Conservation (phyloP, 352 stramenopile species). For the Phytophthora fragariaefolia region DNA sequence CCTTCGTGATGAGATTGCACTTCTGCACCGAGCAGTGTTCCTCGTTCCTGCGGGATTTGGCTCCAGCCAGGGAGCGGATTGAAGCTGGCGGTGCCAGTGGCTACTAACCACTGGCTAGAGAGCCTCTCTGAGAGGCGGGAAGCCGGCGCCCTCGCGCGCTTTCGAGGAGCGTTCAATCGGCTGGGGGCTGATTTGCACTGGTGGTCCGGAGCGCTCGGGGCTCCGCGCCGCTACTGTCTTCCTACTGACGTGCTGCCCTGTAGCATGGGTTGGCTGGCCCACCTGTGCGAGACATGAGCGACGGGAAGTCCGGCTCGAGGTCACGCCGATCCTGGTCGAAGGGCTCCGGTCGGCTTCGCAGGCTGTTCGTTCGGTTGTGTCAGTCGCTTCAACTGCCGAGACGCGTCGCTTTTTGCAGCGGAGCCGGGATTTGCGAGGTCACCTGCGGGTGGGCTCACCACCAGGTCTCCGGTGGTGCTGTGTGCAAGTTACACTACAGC, state of each 20-base stretch:
- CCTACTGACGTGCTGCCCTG: neutral
- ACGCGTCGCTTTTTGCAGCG: slow-evolving; percentile 5
- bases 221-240: no score
- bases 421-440: slow-evolving; percentile 14
- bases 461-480: neutral
- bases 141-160: neutral
- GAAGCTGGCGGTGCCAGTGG: slow-evolving; percentile 1
- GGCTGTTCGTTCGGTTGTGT: slow-evolving; percentile 30
- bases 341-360: slow-evolving; percentile 22
- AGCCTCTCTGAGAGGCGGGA: neutral
- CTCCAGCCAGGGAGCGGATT: neutral
- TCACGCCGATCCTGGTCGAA: slow-evolving; percentile 40
- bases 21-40: slow-evolving; percentile 7
- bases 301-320: slow-evolving; percentile 31
- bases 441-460: neutral
- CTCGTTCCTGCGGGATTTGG: slow-evolving; percentile 28
- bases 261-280: slow-evolving; percentile 1
- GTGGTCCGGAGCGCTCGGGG: neutral
- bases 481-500: no score
- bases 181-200: slow-evolving; percentile 10
- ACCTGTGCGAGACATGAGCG: slow-evolving; percentile 34
- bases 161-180: slow-evolving; percentile 24
- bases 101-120: no score
- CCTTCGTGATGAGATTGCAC: slow-evolving; percentile 25
- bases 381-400: slow-evolving; percentile 34